Evolutionary conservation across 805 yeast species (phyloP), one percentile per base, ranked within the genome.

Genomic region (Ogataea populi-albae): DNA sequence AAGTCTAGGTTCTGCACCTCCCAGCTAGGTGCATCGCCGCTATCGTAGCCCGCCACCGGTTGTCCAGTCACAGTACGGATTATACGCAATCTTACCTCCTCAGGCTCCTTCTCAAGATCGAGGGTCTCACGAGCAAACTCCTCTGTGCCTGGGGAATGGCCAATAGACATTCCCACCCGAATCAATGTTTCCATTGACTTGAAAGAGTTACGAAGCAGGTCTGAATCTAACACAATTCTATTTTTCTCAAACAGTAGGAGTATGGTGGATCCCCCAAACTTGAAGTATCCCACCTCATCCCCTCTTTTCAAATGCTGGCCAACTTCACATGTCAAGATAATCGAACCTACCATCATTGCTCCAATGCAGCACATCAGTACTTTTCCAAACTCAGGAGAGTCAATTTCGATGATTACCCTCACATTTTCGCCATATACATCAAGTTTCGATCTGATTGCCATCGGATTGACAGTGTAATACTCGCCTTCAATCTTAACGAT

Each of bases 281-380:
- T 86, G 71, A 91, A 91, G 55, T 86, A 91, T 0, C 98, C 98
- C 18, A 91, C 61, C 51, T 91, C 98, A 27, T 85, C 89, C 4
- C 93, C 85, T 30, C 89, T 69, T 6, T 61, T 50, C 3, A 91
- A 68, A 0, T 35, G 24, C 28, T 77, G 77, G 2, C 86, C 87
- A 30, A 71, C 74, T 34, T 71, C 55, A 11, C 79, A 81, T 0
- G 91, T 80, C 19, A 91, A 58, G 0, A 87, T 73, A 2, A 82
- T 88, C 2, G 95, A 82, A 0, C 98, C 98, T 3, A 91, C 98
- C 97, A 91, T 88, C 98, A 93, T 91, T 0, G 98, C 98, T 23
- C 98, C 98, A 4, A 91, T 86, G 5, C 93, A 79, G 16, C 87
- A 75, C 62, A 86, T 71, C 43, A 84, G 65, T 14, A 91, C 83